A percentile compares a stretch with the other conserved stretches of the same genome.
These are phyloP conservation scores for Suillus bovinus DNA, from an alignment of 768 basidiomycete species.

Conservation along the genomic window DNA sequence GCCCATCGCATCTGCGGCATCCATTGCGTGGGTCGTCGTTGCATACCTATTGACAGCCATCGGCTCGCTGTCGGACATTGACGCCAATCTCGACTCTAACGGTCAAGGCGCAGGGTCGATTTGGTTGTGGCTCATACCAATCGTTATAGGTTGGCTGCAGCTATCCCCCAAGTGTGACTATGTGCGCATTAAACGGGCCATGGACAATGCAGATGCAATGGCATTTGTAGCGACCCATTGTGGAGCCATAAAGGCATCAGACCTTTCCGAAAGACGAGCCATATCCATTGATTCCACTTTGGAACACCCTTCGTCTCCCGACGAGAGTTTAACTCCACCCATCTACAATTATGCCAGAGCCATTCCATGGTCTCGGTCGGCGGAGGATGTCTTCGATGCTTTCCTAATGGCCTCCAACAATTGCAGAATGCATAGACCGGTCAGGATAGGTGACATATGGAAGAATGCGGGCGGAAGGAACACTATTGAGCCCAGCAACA, in stretches of 20 bases:
- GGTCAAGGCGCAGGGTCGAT: slow-evolving; percentile 41
- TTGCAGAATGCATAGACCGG: slow-evolving; percentile 12
- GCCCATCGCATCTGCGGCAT: slow-evolving; percentile 39
- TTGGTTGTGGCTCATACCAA: slow-evolving; percentile 46
- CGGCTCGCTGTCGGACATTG: slow-evolving; percentile 24
- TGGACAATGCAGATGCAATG: slow-evolving; percentile 30
- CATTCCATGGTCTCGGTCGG: slow-evolving; percentile 21
- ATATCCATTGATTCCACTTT: not conserved
- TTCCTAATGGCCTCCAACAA: slow-evolving; percentile 13
- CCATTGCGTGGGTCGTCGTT: slow-evolving; percentile 45
- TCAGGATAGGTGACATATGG: slow-evolving; percentile 11
- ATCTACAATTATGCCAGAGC: slow-evolving; percentile 27
- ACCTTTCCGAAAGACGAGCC: slow-evolving; percentile 4
- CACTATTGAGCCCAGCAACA: slow-evolving; percentile 8
- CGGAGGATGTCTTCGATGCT: not conserved
- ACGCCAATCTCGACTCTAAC: slow-evolving; percentile 27
- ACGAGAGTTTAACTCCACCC: slow-evolving; percentile 25
- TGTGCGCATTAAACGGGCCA: slow-evolving; percentile 27
- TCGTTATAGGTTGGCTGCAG: slow-evolving; percentile 43
- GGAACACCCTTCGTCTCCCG: slow-evolving; percentile 17
- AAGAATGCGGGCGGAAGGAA: not conserved
- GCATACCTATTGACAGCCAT: slow-evolving; percentile 42
- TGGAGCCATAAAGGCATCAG: slow-evolving; percentile 8
- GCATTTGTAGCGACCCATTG: slow-evolving; percentile 24
- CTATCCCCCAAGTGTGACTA: slow-evolving; percentile 42